These are phyloP conservation scores for Apiotrichum veenhuisii DNA, from an alignment of 1,284 basidiomycete species.

Conservation along the genomic window DNA sequence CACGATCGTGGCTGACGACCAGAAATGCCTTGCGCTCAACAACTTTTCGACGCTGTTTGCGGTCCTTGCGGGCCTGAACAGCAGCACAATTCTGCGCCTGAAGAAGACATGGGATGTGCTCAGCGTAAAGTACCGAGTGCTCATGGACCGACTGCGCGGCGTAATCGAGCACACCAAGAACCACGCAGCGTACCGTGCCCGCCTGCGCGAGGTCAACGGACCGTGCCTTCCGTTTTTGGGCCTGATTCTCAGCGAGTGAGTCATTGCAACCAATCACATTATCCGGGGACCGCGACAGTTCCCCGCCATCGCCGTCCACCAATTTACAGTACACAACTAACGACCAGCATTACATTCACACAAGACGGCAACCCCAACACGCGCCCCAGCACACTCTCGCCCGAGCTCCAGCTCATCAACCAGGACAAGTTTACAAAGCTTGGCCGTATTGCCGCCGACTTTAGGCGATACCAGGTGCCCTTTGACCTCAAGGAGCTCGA, in stretches of 20 bases:
- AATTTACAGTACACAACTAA: no score
- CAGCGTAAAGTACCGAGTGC: slow-evolving; percentile 73
- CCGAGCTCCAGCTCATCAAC: slow-evolving; percentile 80
- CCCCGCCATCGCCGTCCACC: no score
- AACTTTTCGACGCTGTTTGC: slow-evolving; percentile 97
- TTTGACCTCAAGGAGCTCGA: slow-evolving; percentile 48
- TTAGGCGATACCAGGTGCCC: slow-evolving; percentile 80
- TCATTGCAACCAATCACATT: no score
- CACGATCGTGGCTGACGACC: slow-evolving; percentile 13
- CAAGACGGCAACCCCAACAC: slow-evolving; percentile 88
- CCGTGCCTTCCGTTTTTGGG: slow-evolving; percentile 91
- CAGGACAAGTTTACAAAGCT: slow-evolving; percentile 93
- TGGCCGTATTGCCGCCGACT: slow-evolving; percentile 82
- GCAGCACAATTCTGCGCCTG: slow-evolving; percentile 84
- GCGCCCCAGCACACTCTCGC: slow-evolving; percentile 70
- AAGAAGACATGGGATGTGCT: slow-evolving; percentile 92
- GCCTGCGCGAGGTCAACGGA: slow-evolving; percentile 66
- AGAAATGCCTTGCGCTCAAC: slow-evolving; percentile 85
- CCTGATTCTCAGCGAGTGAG: slow-evolving; percentile 53
- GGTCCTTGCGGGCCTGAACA: slow-evolving; percentile 91
- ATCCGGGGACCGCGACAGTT: no score
- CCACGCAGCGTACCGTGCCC: slow-evolving; percentile 70
- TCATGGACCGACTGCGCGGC: slow-evolving; percentile 74
- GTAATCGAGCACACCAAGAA: slow-evolving; percentile 78
- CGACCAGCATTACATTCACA: slow-evolving; percentile 73